A percentile compares a stretch with the other conserved stretches of the same genome.
These are phyloP conservation scores for Glebionis coronaria DNA, from an alignment of 129 eudicot genomes.

Conservation along the genomic window DNA sequence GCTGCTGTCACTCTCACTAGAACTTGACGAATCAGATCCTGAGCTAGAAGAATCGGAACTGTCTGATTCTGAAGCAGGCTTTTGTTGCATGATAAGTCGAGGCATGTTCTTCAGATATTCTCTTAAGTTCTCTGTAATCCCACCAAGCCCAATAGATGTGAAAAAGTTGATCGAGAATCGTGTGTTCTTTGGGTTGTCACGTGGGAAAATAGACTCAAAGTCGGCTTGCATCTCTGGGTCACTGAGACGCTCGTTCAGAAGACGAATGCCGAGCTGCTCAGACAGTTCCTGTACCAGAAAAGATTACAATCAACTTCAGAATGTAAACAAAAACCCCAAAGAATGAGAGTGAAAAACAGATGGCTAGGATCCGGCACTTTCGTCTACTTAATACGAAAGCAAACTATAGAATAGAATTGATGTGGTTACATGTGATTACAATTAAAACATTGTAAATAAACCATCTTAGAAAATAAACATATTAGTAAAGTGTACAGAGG, in stretches of 20 bases:
- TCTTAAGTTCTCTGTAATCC: constrained; percentile 84
- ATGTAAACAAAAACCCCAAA: not conserved
- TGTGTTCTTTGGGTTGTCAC: constrained; percentile 82
- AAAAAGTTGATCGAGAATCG: constrained; percentile 88
- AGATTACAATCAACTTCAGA: constrained; percentile 4
- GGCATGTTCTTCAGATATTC: constrained; percentile 97
- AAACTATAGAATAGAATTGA: too few species aligned
- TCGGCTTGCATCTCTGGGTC: constrained; percentile 86
- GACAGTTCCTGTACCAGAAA: constrained; percentile 68
- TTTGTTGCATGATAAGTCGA: constrained; percentile 88
- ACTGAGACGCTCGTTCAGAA: constrained; percentile 76
- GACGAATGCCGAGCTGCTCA: constrained; percentile 91
- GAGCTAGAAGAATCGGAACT: constrained; percentile 45
- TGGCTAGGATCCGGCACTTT: not conserved
- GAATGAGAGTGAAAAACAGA: not conserved
- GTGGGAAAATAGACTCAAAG: constrained; percentile 81
- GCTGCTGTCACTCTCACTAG: constrained; percentile 46
- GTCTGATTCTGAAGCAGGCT: constrained; percentile 65
- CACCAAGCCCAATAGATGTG: constrained; percentile 95
- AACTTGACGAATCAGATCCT: constrained; percentile 53
- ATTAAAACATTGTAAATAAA: too few species aligned
- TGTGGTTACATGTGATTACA: too few species aligned
- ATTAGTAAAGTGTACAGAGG: too few species aligned
- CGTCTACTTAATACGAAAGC: too few species aligned
- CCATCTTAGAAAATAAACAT: too few species aligned